Evolutionary conservation across 495 filamentous ascomycete genomes (phyloP), one percentile per base, ranked within the genome.

Genomic region (Sordaria brevicollis): DNA sequence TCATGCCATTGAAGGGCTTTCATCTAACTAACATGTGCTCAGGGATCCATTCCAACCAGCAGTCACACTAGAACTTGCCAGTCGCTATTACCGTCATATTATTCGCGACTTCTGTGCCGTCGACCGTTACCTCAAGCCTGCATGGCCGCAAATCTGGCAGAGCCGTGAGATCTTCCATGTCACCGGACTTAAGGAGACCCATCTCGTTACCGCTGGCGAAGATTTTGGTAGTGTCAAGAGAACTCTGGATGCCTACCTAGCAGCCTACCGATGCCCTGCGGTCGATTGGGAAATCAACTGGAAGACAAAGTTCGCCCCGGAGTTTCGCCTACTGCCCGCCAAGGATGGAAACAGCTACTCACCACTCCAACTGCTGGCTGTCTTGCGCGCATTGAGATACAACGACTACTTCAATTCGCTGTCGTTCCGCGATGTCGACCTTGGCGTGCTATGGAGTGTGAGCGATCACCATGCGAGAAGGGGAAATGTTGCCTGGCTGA

Each of bases 391-490:
- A 6, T 81, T 99, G 65, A 87, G 95, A 38, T 99, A 96, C 80
- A 97, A 97, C 74, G 93, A 97, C 76, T 91, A 88, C 15, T 97
- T 97, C 78, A 85, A 85, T 67, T 90, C 92, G 2, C 86, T 99
- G 39, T 97, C 93, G 1, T 97, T 97, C 77, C 81, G 84, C 15
- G 88, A 90, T 34, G 86, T 96, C 65, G 88, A 85, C 70, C 84
- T 99, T 10, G 73, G 76, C 1, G 74, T 71, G 17, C 76, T 84
- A 17, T 76, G 76, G 41, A 75, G 75, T 13, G 68, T 71, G 2
- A 71, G 76, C 35, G 80, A 84, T 68, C 79, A 77, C 37, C 38
- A 72, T 1, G 38, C 71, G 33, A 74, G 76, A 34, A 74, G 65
- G 43, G 38, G 67, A 11, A 78, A 74, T 67, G 74, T 76, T 35